Base-by-base conservation (phyloP, 129 eudicot genomes). In the Lactuca sativa region DNA sequence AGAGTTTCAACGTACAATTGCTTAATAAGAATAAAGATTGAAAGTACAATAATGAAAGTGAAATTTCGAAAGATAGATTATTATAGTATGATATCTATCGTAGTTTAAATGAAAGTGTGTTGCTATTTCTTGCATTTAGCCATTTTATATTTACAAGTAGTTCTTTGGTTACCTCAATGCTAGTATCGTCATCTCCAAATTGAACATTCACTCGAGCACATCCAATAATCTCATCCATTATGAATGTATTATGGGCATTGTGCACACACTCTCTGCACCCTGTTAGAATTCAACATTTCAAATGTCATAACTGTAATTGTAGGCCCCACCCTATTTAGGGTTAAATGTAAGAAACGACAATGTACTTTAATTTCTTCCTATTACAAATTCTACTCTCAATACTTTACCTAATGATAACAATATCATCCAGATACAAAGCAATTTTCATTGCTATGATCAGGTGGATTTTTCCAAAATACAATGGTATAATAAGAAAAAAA, bases 191-290 rank as follows among this genome's bases (percentile, higher is more conserved):
- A 41, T 88, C 91, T 56, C 89, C 91, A 18, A 54, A 88, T 47
- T 85, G 96, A 59, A 88, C 83, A 31, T 77, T 64, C 62, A 85
- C 90, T 30, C 87, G 80, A 12, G 91, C 91, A 59, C 84, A 69
- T 54, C 89, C 96, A 12, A 18, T 47, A 56, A 66, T 64, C 72
- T 88, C 96, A 37, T 88, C 91, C 96, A 86, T 85, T 54, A 59
- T 33, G 43, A 85, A 88, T 15, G 96, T 88, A 64, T 77, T 85
- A 25, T 77, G 14, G 0, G 91, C 86, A 36, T 76, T 74, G 72
- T 85, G 85, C 59, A 88, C 86, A 65, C 91, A 85, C 67, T 85
- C 85, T 78, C 87, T 76, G 70, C 96, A 88, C 10, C 96, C 90
- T 84, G 81, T 59, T 34, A 74, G n/a, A 48, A 59, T 63, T 51